Percentiles rank a stretch among this genome's conserved stretches.
Conservation (phyloP, 2,329 filamentous ascomycete species). For the Massarina eburnea region DNA sequence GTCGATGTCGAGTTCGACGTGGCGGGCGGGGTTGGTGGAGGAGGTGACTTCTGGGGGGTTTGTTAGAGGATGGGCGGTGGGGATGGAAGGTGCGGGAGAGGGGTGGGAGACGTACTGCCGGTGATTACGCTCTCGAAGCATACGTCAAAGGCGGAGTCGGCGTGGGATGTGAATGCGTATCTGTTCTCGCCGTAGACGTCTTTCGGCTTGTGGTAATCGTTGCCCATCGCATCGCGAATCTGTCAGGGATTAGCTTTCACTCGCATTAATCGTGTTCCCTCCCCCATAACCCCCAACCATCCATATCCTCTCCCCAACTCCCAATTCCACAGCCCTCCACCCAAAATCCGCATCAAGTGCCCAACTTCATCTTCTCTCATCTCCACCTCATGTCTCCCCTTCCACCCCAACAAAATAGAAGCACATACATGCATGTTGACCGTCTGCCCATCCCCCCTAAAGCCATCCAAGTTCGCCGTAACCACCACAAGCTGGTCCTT, state of each 20-base stretch:
- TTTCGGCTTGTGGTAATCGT: slow-evolving; percentile 90
- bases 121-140: slow-evolving; percentile 88
- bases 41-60: slow-evolving; percentile 29
- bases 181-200: slow-evolving; percentile 90
- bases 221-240: slow-evolving; percentile 94
- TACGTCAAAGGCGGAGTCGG: slow-evolving; percentile 90
- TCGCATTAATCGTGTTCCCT: too few species aligned
- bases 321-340: neutral
- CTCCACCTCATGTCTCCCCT: neutral
- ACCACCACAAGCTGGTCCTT: slow-evolving; percentile 94
- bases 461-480: slow-evolving; percentile 83
- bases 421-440: slow-evolving; percentile 86
- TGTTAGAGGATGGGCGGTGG: neutral
- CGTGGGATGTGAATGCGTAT: slow-evolving; percentile 90
- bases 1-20: slow-evolving; percentile 90
- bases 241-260: too few species aligned
- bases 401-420: neutral
- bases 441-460: slow-evolving; percentile 85
- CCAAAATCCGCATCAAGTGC: neutral
- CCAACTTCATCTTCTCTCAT: neutral
- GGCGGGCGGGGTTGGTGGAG: slow-evolving; percentile 59
- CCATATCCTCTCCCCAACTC: neutral
- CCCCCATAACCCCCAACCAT: neutral
- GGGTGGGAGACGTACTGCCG: slow-evolving; percentile 48
- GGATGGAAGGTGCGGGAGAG: neutral